Evolutionary conservation across 306 rosid genomes (phyloP), one percentile per base, ranked within the genome.

Genomic region (Ammopiptanthus mongolicus): DNA sequence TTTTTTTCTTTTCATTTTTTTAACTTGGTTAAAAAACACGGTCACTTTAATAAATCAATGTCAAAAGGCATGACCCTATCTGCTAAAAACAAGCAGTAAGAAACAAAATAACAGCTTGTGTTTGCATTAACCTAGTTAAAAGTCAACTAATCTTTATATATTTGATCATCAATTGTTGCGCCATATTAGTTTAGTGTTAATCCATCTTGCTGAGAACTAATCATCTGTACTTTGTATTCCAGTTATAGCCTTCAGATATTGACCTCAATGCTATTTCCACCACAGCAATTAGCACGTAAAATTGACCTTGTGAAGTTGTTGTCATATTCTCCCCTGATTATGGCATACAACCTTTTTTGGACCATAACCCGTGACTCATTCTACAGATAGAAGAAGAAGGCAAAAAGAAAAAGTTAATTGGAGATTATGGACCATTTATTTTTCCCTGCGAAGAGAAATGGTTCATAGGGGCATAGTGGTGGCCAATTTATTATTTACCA

Each of bases 381-480:
- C 64, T 65, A 56, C 48, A 57, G 65, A 80, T 25, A 41, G 47
- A 41, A 72, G 74, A 63, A 81, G 41, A 48, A 57, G 71, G 75
- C 39, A 72, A 82, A 80, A 73, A 39, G 61, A 22, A 77, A 77
- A 82, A 46, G 79, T 60, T 73, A 51, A 51, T 59, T 52, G 58
- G 76, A 58, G 80, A 65, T 58, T 65, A 78, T 73, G 82, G 85
- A 71, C 85, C 85, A 71, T 76, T 76, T 59, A 7, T 79, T 34
- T 77, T 76, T 82, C 56, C 66, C 34, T 62, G 44, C 78, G 37
- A 47, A 36, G 65, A 41, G 72, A 59, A 60, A 65, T 78, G 42
- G 41, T 72, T 28, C 52, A 64, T 36, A 14, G 61, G 66, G 71
- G 74, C 65, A 77, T 71, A 75, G 71, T 71, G 79, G 71, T 71